Evolutionary conservation across 768 basidiomycete genomes (phyloP), one percentile per base, ranked within the genome.

Genomic region (Sporobolomyces phaffii): DNA sequence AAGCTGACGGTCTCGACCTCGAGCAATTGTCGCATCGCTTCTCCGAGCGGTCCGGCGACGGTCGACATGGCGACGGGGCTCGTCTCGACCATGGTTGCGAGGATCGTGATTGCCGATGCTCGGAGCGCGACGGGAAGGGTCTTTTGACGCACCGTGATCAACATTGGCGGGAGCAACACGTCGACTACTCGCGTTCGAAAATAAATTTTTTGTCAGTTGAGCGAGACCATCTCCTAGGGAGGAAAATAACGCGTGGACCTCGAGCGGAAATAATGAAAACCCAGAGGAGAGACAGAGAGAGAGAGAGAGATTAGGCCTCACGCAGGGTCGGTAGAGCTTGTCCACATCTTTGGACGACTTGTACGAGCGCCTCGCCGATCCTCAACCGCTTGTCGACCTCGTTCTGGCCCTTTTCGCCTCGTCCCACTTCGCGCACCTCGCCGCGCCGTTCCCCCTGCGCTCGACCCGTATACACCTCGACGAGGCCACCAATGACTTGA

Each of bases 321-420:
- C 94, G 83, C 74, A 90, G 86, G 14, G 81, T 75, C 10, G 84
- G 80, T 43, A 96, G 79, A 0, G 87, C 81, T 24, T 83, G 83
- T 20, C 89, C 91, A 54, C 85, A 85, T 50, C 86, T 80, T 67
- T 84, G 81, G 43, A 96, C 85, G 5, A 91, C 85, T 66, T 86
- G 84, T 17, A 83, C 84, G 20, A 97, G 77, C 1, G 91, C 91
- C 77, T 98, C 94, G 2, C 91, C 94, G 13, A 94, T 79, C 29
- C 92, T 81, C 14, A 88, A 81, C 38, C 86, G 81, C 47, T 81
- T 80, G 74, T 96, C 90, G 41, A 96, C 78, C 64, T 91, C 89
- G 41, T 83, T 67, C 60, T 65, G 48, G 1, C 61, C 65, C 68
- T 74, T 75, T 36, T 72, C 71, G 0, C 66, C 70, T 18, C 81